Percentiles rank a stretch among this genome's conserved stretches.
Conservation (phyloP, 768 basidiomycete species). For the Kwoniella dejecticola region DNA sequence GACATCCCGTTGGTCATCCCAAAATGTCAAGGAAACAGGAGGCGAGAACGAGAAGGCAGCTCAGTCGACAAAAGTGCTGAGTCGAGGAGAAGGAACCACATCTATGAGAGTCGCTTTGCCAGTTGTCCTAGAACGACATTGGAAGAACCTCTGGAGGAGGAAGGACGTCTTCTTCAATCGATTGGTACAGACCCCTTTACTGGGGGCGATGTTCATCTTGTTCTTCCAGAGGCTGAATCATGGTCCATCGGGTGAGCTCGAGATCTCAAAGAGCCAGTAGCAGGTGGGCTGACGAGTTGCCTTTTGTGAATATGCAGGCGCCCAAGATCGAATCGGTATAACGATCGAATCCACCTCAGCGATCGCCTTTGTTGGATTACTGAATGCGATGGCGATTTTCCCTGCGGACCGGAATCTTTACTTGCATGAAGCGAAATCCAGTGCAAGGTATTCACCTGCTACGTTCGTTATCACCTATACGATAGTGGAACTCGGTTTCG, state of each 20-base stretch:
- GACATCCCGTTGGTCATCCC: constrained; percentile 26
- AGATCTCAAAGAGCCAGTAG: neutral
- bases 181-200: constrained; percentile 40
- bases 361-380: constrained; percentile 56
- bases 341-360: constrained; percentile 51
- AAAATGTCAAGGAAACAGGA: neutral
- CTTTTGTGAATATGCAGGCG: constrained; percentile 29
- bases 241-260: constrained; percentile 51
- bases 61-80: constrained; percentile 6
- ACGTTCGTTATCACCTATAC: constrained; percentile 58
- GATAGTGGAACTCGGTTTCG: constrained; percentile 54
- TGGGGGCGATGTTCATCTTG: constrained; percentile 52
- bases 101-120: constrained; percentile 56
- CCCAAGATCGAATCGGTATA: constrained; percentile 58
- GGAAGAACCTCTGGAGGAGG: constrained; percentile 57
- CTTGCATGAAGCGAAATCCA: constrained; percentile 58
- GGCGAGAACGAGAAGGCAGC: constrained; percentile 27
- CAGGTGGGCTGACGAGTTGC: neutral
- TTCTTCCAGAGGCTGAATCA: constrained; percentile 56
- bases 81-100: constrained; percentile 45
- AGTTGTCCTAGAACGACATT: constrained; percentile 56
- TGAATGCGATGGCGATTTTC: constrained; percentile 57
- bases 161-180: constrained; percentile 54
- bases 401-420: constrained; percentile 59
- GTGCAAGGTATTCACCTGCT: constrained; percentile 57